phyloP scores from a whole-genome alignment of 2,329 filamentous ascomycete species.

The Ophiostoma himal-ulmi region DNA sequence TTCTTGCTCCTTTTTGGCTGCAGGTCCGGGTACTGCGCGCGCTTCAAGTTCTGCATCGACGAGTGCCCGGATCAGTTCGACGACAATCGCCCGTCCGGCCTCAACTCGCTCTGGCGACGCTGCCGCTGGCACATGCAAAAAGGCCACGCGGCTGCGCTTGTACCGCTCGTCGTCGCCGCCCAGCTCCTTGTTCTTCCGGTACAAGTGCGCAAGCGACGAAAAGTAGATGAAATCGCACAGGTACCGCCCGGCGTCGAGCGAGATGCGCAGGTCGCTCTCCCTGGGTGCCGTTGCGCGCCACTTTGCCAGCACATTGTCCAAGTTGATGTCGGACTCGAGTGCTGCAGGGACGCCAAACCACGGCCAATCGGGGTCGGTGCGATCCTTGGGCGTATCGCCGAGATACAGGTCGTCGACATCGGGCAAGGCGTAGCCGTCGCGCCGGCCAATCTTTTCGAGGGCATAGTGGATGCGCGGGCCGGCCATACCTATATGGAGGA shows the following conservation, averaged over 20 bases:
- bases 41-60: slow-evolving; percentile 45
- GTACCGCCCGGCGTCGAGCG: slow-evolving; percentile 65
- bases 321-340: slow-evolving; percentile 51
- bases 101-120: slow-evolving; percentile 44
- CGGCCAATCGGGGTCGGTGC: slow-evolving; percentile 43
- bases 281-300: slow-evolving; percentile 46
- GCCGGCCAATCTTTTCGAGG: slow-evolving; percentile 63
- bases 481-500: slow-evolving; percentile 78
- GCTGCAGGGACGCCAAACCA: slow-evolving; percentile 52
- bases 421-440: slow-evolving; percentile 62
- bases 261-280: slow-evolving; percentile 50
- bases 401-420: slow-evolving; percentile 63
- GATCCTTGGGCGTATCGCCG: slow-evolving; percentile 42
- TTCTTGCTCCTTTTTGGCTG: not conserved
- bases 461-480: slow-evolving; percentile 58
- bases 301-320: slow-evolving; percentile 49
- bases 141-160: slow-evolving; percentile 49
- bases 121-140: slow-evolving; percentile 66
- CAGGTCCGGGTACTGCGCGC: not conserved
- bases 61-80: slow-evolving; percentile 53
- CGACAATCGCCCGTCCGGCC: slow-evolving; percentile 46
- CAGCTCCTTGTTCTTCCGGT: slow-evolving; percentile 37
- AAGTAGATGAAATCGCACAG: slow-evolving; percentile 77
- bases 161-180: not conserved
- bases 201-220: slow-evolving; percentile 56